phyloP scores from a whole-genome alignment of 2,329 filamentous ascomycete genomes.

The Chrysoporthe deuterocubensis region DNA sequence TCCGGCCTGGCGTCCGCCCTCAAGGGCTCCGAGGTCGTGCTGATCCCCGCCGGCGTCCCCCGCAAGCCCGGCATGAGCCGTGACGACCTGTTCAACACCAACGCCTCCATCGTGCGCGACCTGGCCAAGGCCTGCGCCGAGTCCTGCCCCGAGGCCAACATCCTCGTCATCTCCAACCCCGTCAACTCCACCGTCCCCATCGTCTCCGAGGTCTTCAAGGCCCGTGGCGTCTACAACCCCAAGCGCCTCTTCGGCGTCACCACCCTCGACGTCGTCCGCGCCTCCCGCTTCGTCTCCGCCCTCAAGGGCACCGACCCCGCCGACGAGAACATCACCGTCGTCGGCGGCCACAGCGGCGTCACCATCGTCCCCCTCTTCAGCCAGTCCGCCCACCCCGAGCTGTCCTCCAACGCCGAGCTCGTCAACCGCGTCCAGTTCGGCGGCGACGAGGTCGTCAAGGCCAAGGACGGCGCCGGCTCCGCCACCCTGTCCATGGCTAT shows the following conservation, averaged over 20 bases:
- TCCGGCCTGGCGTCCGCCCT: constrained; percentile 78
- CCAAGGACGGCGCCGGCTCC: constrained; percentile 96
- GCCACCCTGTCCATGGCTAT: constrained; percentile 99
- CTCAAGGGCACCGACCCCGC: constrained; percentile 88
- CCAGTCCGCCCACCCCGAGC: constrained; percentile 85
- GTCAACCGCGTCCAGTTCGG: constrained; percentile 97
- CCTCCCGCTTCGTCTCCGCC: constrained; percentile 96
- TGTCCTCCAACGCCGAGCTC: constrained; percentile 77
- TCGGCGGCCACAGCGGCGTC: constrained; percentile 96
- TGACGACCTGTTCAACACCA: constrained; percentile 99
- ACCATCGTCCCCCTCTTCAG: constrained; percentile 98
- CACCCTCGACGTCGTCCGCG: constrained; percentile 97
- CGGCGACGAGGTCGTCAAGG: constrained; percentile 98
- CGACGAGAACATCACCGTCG: constrained; percentile 92
- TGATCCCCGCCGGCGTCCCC: constrained; percentile 97
- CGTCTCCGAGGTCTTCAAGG: constrained; percentile 95
- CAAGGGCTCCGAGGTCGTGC: constrained; percentile 87
- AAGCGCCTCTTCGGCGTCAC: constrained; percentile 99
- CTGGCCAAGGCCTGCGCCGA: constrained; percentile 94
- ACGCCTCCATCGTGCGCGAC: constrained; percentile 98
- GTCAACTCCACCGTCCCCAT: constrained; percentile 99
- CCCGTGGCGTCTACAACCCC: constrained; percentile 94
- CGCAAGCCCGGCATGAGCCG: constrained; percentile 99
- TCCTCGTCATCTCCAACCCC: constrained; percentile 98
- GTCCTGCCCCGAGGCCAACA: constrained; percentile 86